Base-by-base conservation (phyloP, 805 yeast genomes). In the Kodamaea nitidulidarum region DNA sequence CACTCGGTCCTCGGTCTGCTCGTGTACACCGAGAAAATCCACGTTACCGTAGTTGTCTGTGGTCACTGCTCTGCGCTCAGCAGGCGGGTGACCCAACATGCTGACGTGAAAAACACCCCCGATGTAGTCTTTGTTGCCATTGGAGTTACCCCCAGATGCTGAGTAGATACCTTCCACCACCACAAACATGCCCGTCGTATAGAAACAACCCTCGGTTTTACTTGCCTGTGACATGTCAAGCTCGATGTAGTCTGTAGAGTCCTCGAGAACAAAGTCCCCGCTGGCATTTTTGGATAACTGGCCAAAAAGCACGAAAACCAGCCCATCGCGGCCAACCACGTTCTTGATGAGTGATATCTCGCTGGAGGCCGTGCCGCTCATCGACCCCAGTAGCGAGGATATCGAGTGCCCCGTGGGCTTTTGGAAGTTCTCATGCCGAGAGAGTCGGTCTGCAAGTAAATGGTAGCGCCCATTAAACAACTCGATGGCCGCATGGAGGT, bases 131-230 rank as follows among this genome's bases (percentile, higher is more conserved):
- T 57, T 56, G 15, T 53, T 44, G 21, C 55, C 54, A 38, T 56
- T 56, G 32, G 58, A 51, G 7, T 63, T 51, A 35, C 74, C 79
- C 2, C 81, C 78, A 12, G 78, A 75, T 3, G 81, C 80, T 11
- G 81, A 78, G 55, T 88, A 87, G 12, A 86, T 78, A 12, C 99
- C 99, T 53, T 88, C 95, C 38, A 84, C 82, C 2, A 91, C 61
- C 0, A 87, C 77, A 49, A 83, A 79, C 67, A 83, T 80, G 2
- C 98, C 98, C 0, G 77, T 70, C 2, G 81, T 76, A 51, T 76
- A 81, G 51, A 77, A 90, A 7, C 82, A 71, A 0, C 81, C 87
- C 2, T 68, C 68, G 16, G 84, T 74, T 32, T 84, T 81, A 12
- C 70, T 65, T 1, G 88, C 70, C 47, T 81, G 82, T 7, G 71